Evolutionary conservation across 2,329 filamentous ascomycete genomes (phyloP).

Genomic region (Thelonectria blattea): DNA sequence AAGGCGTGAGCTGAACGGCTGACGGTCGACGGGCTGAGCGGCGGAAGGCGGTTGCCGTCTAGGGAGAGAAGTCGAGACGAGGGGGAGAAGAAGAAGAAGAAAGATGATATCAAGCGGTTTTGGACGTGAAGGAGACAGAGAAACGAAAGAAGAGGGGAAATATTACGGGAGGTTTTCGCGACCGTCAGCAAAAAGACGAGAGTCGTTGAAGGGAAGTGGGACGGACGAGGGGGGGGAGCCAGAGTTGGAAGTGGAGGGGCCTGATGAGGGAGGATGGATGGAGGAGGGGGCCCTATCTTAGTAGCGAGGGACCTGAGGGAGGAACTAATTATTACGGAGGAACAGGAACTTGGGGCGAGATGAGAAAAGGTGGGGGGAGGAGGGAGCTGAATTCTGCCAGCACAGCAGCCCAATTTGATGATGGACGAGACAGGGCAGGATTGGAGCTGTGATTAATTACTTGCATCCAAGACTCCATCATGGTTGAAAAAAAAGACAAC

Average conservation of each 20-base stretch:
- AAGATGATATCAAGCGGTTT: background rate
- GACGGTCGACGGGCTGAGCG: too few species aligned
- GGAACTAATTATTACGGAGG: background rate
- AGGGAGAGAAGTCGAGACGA: background rate
- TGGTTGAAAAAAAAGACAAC: background rate
- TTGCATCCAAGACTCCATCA: background rate
- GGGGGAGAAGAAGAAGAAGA: background rate
- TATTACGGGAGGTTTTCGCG: constrained; percentile 10
- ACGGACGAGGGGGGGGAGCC: background rate
- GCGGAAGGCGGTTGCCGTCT: background rate
- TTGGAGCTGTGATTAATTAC: background rate
- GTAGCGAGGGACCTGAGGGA: background rate
- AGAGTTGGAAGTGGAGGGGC: constrained; percentile 3
- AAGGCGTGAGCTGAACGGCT: constrained; percentile 8
- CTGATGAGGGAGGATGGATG: background rate
- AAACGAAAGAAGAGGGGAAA: constrained; percentile 3
- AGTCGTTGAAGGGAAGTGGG: background rate
- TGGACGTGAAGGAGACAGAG: background rate
- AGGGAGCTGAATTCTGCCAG: too few species aligned
- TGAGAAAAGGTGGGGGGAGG: constrained; percentile 1
- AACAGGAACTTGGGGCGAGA: constrained; percentile 1
- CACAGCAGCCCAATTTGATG: too few species aligned
- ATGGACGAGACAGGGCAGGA: too few species aligned
- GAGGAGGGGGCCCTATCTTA: background rate
- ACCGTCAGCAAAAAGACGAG: constrained; percentile 15